phyloP scores from a whole-genome alignment of 441 rosid genomes.

The Viola pubescens region DNA sequence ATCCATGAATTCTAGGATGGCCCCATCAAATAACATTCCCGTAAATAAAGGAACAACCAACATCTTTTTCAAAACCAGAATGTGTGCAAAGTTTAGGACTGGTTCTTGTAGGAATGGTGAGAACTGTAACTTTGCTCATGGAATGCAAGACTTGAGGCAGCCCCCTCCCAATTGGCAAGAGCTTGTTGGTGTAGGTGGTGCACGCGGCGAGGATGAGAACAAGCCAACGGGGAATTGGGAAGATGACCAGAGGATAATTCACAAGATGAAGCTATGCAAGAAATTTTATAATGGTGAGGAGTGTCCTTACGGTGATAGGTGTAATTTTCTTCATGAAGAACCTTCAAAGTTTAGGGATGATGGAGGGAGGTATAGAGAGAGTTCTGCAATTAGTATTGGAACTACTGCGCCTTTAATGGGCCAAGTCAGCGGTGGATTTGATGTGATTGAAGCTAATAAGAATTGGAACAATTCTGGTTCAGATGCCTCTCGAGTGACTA shows the following conservation, averaged over 20 bases:
- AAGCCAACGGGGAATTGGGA: slow-evolving; percentile 57
- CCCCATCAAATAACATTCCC: slow-evolving; percentile 33
- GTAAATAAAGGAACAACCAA: slow-evolving; percentile 58
- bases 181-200: slow-evolving; percentile 49
- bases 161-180: slow-evolving; percentile 98
- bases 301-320: slow-evolving; percentile 90
- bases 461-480: slow-evolving; percentile 30
- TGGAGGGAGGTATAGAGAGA: slow-evolving; percentile 58
- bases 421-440: slow-evolving; percentile 27
- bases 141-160: slow-evolving; percentile 77
- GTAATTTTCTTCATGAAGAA: slow-evolving; percentile 89
- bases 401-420: slow-evolving; percentile 32
- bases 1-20: slow-evolving; percentile 26
- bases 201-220: slow-evolving; percentile 32
- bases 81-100: slow-evolving; percentile 68
- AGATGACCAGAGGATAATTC: slow-evolving; percentile 87
- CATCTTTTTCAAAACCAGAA: slow-evolving; percentile 85
- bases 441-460: slow-evolving; percentile 41
- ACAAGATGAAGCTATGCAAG: slow-evolving; percentile 90
- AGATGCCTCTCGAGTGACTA: slow-evolving; percentile 24
- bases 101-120: slow-evolving; percentile 85
- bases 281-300: slow-evolving; percentile 88
- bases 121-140: slow-evolving; percentile 88
- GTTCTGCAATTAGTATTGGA: slow-evolving; percentile 75
- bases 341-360: slow-evolving; percentile 78